Percentiles rank a stretch among this genome's conserved stretches.
These are phyloP conservation scores for Echinochloa phyllopogon DNA, from an alignment of 176 grass and related monocot genomes.

Conservation along the genomic window DNA sequence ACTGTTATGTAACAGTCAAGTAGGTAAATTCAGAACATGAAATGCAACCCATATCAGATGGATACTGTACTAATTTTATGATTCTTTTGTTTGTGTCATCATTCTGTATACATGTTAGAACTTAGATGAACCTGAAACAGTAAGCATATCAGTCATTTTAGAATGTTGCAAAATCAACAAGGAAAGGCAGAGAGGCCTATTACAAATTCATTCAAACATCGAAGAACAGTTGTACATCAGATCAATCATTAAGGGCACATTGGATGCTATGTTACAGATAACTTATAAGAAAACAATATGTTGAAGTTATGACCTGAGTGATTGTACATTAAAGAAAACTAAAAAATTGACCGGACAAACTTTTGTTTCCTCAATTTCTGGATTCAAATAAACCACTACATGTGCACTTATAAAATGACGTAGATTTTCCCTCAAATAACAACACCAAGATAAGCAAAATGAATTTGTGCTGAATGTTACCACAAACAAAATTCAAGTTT, in stretches of 20 bases:
- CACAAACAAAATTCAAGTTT: conserved; percentile 8
- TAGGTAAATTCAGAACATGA: neutral
- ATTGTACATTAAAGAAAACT: neutral
- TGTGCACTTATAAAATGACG: neutral
- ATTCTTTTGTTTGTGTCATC: neutral
- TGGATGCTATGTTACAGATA: conserved; percentile 6
- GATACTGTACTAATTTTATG: too few relatives aligned
- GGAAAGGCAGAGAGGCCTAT: neutral
- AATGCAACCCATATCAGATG: neutral
- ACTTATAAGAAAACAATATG: neutral
- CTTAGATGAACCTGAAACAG: neutral
- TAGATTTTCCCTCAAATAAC: neutral
- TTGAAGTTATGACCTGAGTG: neutral
- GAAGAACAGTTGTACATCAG: neutral
- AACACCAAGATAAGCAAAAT: neutral
- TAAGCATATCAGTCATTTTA: neutral
- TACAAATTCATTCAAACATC: neutral
- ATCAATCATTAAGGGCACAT: neutral
- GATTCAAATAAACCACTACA: neutral
- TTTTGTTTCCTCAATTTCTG: neutral
- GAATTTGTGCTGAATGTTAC: neutral
- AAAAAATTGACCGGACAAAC: neutral
- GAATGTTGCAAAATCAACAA: conserved; percentile 6
- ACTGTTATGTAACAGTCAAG: neutral
- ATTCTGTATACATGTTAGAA: neutral